phyloP scores from a whole-genome alignment of 2,329 filamentous ascomycete genomes.

The Aspergillus clavatus region DNA sequence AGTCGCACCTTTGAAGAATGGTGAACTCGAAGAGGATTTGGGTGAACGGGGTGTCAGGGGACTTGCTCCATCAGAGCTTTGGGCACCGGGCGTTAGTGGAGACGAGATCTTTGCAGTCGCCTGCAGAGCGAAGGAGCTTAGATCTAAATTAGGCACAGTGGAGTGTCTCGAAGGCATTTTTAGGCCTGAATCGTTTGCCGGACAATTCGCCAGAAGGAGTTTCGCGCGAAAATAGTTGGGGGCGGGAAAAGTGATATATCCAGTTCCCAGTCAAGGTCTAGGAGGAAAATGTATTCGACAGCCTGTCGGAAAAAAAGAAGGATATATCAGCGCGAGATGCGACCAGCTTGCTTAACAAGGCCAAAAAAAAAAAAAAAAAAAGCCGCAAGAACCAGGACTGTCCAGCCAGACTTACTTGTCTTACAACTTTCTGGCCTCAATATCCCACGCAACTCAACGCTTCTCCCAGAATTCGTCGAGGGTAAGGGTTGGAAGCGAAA shows the following conservation, averaged over 20 bases:
- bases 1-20: conserved; percentile 35
- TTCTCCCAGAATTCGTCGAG: neutral
- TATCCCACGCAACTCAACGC: neutral
- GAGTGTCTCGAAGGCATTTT: conserved; percentile 36
- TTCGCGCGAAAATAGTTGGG: conserved; percentile 1
- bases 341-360: neutral
- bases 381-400: neutral
- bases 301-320: neutral
- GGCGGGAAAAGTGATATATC: conserved; percentile 5
- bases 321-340: neutral
- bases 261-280: neutral
- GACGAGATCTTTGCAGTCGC: conserved; percentile 26
- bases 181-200: conserved; percentile 15
- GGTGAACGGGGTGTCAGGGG: conserved; percentile 37
- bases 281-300: neutral
- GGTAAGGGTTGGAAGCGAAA: neutral
- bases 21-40: conserved; percentile 35
- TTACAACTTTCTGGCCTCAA: neutral
- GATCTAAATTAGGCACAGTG: conserved; percentile 34
- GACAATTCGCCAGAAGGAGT: neutral
- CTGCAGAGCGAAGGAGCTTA: conserved; percentile 30
- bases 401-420: neutral
- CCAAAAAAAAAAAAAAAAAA: neutral
- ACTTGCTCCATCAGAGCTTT: conserved; percentile 33
- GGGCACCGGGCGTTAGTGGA: conserved; percentile 32